phyloP scores from a whole-genome alignment of 352 stramenopile genomes.

The Globisporangium viniferum region DNA sequence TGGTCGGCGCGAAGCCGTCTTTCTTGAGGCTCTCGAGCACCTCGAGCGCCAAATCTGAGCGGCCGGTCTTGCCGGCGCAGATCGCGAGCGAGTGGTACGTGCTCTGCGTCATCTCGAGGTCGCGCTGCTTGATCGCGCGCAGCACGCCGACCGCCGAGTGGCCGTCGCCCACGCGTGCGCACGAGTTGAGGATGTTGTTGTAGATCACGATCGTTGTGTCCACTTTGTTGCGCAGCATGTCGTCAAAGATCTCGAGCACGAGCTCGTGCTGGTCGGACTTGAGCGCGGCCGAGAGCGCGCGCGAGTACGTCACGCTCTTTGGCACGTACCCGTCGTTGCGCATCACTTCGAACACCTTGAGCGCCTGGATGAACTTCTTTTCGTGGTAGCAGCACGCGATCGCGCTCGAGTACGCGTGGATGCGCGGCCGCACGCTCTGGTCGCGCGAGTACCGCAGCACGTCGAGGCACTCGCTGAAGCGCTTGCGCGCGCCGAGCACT shows the following conservation, averaged over 20 bases:
- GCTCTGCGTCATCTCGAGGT: constrained; percentile 65
- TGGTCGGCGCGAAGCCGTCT: constrained; percentile 49
- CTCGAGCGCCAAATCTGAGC: constrained; percentile 67
- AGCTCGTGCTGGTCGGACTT: constrained; percentile 78
- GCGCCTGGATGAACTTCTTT: constrained; percentile 56
- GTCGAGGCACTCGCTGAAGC: constrained; percentile 53
- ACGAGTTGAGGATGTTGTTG: constrained; percentile 87
- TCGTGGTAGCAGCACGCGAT: constrained; percentile 82
- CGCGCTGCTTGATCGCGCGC: constrained; percentile 54
- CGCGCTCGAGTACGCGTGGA: constrained; percentile 77
- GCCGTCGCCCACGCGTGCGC: constrained; percentile 62
- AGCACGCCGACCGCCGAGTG: constrained; percentile 69
- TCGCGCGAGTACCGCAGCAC: constrained; percentile 64
- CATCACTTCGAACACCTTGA: constrained; percentile 87
- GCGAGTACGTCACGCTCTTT: constrained; percentile 79
- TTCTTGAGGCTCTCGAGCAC: constrained; percentile 48
- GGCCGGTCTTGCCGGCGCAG: constrained; percentile 71
- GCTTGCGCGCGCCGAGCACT: constrained; percentile 40
- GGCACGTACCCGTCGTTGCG: constrained; percentile 81
- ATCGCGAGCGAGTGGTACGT: constrained; percentile 82
- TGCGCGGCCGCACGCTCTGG: constrained; percentile 68
- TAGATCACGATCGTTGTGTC: constrained; percentile 77
- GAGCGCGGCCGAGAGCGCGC: constrained; percentile 73
- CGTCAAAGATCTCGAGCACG: constrained; percentile 87
- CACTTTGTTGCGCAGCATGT: constrained; percentile 75